These are phyloP conservation scores for Dryas drummondii DNA, from an alignment of 306 rosid genomes.

Conservation along the genomic window DNA sequence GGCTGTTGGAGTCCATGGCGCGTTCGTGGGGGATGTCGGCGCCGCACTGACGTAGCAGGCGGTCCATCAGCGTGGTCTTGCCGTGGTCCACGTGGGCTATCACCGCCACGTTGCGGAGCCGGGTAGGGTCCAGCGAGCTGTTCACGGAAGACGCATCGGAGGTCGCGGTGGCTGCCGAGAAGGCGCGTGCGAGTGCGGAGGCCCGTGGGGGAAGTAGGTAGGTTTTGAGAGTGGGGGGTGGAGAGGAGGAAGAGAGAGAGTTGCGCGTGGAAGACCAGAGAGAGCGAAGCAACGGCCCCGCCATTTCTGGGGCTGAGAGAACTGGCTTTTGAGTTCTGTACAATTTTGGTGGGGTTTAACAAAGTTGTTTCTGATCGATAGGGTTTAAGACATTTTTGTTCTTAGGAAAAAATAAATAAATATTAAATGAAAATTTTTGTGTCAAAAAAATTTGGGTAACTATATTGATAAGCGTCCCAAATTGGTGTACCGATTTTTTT, in stretches of 20 bases:
- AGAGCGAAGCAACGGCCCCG: conserved; percentile 71
- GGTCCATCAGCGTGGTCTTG: conserved; percentile 98
- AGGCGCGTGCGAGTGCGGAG: conserved; percentile 46
- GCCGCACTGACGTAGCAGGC: conserved; percentile 98
- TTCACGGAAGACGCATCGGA: conserved; percentile 29
- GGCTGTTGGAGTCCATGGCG: conserved; percentile 82
- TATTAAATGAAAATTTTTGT: no score
- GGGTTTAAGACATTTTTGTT: no score
- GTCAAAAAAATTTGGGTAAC: no score
- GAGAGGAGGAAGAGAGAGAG: conserved; percentile 40
- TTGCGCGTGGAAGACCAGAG: conserved; percentile 63
- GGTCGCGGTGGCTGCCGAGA: conserved; percentile 51
- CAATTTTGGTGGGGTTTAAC: no score
- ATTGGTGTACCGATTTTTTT: no score
- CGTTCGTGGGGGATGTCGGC: conserved; percentile 97
- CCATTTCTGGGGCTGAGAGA: conserved; percentile 44
- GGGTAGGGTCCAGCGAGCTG: conserved; percentile 53
- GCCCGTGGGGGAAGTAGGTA: conserved; percentile 20
- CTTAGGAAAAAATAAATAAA: no score
- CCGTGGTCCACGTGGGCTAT: conserved; percentile 98
- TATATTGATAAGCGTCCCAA: no score
- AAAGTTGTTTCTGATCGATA: no score
- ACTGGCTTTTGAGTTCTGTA: background rate
- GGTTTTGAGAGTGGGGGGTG: conserved; percentile 23
- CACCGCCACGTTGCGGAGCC: conserved; percentile 92